Evolutionary conservation across 495 filamentous ascomycete genomes (phyloP), one percentile per base, ranked within the genome.

Genomic region (Penicillium odoratum): DNA sequence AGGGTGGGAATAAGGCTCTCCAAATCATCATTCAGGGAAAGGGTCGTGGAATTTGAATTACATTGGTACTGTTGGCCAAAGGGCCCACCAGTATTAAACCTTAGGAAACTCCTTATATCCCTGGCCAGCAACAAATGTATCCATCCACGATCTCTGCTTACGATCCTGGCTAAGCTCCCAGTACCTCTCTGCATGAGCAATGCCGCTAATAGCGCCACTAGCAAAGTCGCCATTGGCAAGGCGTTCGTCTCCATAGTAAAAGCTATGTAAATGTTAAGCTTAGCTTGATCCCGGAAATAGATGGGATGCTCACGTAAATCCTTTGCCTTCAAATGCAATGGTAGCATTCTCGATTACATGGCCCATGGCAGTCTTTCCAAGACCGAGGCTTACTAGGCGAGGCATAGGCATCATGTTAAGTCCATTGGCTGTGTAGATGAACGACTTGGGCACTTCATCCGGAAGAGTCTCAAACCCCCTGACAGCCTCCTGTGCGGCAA

Each of bases 161-260:
- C 44, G 44, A 46, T 46, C 44, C 9, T 46, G 44, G 44, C 44
- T 46, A 46, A 46, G 44, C 44, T 46, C 44, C 44, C 44, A 46
- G 44, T 46, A 46, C 44, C 44, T n/a, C 44, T 46, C 44, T 7
- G 44, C 44, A 46, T 46, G 44, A 8, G 44, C 44, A 28, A 46
- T 11, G 9, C 44, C 44, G 44, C 44, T 46, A 11, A 46, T 46
- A 46, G 44, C 44, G 13, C 44, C 44, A 46, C 44, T 46, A 28
- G 44, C 44, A 25, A 46, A 46, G 13, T 38, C 34, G 34, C 34
- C 34, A 38, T 38, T 38, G 34, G 34, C 34, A 38, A 38, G 34
- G 7, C 34, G 34, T 15, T 38, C 34, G 6, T 46, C 44, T 3
- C 44, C 44, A 46, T 46, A 46, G 44, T 46, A 46, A 16, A 46